A percentile compares a stretch with the other conserved stretches of the same genome.
Evolutionary conservation across 805 yeast genomes (phyloP).

Genomic region (Kazachstania viticola): DNA sequence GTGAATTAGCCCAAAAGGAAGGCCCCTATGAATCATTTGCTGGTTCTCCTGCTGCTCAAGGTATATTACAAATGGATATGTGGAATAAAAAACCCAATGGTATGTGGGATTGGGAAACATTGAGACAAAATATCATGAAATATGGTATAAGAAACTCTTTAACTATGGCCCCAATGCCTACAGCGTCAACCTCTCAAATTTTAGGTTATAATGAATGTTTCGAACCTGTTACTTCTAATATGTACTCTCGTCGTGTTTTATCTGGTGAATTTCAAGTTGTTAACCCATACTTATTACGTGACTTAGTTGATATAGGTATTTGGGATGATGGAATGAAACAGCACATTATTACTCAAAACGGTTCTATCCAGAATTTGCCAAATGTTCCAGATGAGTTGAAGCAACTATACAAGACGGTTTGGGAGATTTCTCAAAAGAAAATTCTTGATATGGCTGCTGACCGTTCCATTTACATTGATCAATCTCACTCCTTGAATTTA

Average conservation of each 20-base stretch:
- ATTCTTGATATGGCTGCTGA: conserved; percentile 78
- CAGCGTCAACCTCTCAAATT: conserved; percentile 94
- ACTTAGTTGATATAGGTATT: conserved; percentile 63
- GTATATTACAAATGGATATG: conserved; percentile 71
- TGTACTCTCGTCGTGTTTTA: conserved; percentile 77
- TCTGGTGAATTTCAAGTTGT: conserved; percentile 91
- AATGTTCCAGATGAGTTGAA: conserved; percentile 64
- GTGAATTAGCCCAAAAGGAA: conserved; percentile 55
- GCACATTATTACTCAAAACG: conserved; percentile 59
- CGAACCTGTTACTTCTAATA: conserved; percentile 87
- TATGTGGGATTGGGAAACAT: conserved; percentile 72
- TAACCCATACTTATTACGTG: conserved; percentile 71
- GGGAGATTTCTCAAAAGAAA: conserved; percentile 84
- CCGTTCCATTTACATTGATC: conserved; percentile 76
- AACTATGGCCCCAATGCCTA: conserved; percentile 92
- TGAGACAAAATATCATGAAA: conserved; percentile 46
- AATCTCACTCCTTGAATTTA: conserved; percentile 84
- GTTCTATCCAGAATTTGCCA: conserved; percentile 69
- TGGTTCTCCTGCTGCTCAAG: conserved; percentile 86
- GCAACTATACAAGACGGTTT: conserved; percentile 77
- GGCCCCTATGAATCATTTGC: conserved; percentile 64
- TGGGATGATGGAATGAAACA: conserved; percentile 76
- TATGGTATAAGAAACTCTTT: conserved; percentile 78
- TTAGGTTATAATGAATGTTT: conserved; percentile 89
- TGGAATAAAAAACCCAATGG: conserved; percentile 73